Conservation (phyloP, 768 basidiomycete genomes). For the Leucocoprinus leucothites region DNA sequence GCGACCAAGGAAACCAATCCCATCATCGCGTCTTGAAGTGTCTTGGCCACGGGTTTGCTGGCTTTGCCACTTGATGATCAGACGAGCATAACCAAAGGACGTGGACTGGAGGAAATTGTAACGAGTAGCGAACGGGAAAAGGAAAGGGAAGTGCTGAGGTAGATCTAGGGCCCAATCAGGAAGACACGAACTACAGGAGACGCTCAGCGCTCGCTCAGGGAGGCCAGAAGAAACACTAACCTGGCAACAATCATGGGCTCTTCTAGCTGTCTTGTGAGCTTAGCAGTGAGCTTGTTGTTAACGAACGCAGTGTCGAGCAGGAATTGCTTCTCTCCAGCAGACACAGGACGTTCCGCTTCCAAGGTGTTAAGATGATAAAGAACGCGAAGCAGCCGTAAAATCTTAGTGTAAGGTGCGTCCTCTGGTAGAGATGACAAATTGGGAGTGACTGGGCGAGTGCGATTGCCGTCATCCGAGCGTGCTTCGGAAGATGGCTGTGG, state of each 20-base stretch:
- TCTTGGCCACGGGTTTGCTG: constrained; percentile 80
- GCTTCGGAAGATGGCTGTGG: constrained; percentile 62
- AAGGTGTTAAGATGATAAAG: constrained; percentile 78
- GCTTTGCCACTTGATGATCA: constrained; percentile 94
- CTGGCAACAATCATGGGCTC: constrained; percentile 99
- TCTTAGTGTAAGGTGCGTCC: constrained; percentile 84
- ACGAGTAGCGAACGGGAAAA: constrained; percentile 97
- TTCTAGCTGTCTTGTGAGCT: constrained; percentile 94
- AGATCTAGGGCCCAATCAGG: constrained; percentile 98
- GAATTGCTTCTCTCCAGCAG: constrained; percentile 49
- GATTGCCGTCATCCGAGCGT: constrained; percentile 40
- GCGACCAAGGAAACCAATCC: constrained; percentile 88
- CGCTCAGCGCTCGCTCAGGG: constrained; percentile 5
- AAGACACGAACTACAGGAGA: constrained; percentile 71
- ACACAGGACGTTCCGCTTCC: constrained; percentile 59
- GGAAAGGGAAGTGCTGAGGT: constrained; percentile 95
- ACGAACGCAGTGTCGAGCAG: constrained; percentile 85
- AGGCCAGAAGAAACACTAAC: constrained; percentile 37
- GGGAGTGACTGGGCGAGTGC: constrained; percentile 56
- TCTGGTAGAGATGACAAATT: constrained; percentile 78
- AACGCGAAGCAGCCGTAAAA: constrained; percentile 85
- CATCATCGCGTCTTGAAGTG: constrained; percentile 80
- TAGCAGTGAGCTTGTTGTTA: constrained; percentile 97
- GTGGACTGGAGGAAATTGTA: constrained; percentile 97
- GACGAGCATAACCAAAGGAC: constrained; percentile 94